Percentiles rank a stretch among this genome's conserved stretches.
These are phyloP conservation scores for Hydnomerulius pinastri DNA, from an alignment of 768 basidiomycete species.

Conservation along the genomic window DNA sequence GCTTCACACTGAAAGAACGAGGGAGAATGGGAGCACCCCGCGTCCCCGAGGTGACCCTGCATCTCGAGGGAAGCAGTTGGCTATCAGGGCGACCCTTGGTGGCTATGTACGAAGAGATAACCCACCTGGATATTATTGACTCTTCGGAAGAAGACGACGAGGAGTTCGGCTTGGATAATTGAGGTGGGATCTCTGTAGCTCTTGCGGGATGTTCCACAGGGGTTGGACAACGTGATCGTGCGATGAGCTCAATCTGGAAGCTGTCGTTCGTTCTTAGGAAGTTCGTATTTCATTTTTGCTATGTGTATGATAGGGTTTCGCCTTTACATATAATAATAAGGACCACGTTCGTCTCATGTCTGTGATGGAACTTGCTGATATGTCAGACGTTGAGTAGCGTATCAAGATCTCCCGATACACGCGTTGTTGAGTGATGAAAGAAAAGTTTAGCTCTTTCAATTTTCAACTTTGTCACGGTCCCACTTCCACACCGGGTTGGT, in stretches of 20 bases:
- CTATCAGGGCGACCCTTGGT: slow-evolving; percentile 14
- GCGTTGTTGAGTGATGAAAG: neutral
- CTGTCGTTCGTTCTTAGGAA: neutral
- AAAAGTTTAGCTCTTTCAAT: neutral
- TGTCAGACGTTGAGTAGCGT: slow-evolving; percentile 7
- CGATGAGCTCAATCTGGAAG: neutral
- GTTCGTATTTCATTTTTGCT: neutral
- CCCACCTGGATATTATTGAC: neutral
- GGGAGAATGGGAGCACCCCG: slow-evolving; percentile 22
- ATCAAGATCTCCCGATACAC: neutral
- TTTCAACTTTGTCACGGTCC: too few species aligned
- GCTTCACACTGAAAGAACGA: slow-evolving; percentile 14
- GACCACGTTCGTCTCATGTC: slow-evolving; percentile 2
- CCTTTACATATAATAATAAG: slow-evolving; percentile 16
- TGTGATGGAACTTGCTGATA: slow-evolving; percentile 30
- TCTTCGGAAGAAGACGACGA: neutral
- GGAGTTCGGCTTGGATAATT: neutral
- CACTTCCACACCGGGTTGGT: too few species aligned
- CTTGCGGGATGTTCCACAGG: neutral
- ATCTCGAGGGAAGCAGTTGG: slow-evolving; percentile 22
- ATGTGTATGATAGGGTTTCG: slow-evolving; percentile 1
- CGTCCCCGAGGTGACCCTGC: slow-evolving; percentile 31
- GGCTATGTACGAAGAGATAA: slow-evolving; percentile 10
- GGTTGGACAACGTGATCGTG: neutral
- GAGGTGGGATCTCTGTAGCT: neutral